Percentiles rank a stretch among this genome's conserved stretches.
Conservation (phyloP, 2,329 filamentous ascomycete genomes). For the Colletotrichum nymphaeae region DNA sequence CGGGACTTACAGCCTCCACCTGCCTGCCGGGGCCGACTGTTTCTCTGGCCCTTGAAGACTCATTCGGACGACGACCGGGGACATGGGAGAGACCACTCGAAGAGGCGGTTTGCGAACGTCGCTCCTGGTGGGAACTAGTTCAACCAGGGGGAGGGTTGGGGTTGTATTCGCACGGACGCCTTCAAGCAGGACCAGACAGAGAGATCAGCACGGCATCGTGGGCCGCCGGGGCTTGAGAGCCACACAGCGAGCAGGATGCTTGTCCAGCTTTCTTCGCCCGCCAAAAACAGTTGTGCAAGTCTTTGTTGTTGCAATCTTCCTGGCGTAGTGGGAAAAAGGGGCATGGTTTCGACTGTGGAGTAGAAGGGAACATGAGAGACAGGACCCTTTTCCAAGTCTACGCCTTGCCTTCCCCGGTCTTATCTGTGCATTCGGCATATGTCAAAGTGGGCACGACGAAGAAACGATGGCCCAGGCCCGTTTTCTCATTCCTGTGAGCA, state of each 20-base stretch:
- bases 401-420: neutral
- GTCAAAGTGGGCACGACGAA: neutral
- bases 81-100: neutral
- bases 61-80: neutral
- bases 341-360: slow-evolving; percentile 27
- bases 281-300: neutral
- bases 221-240: neutral
- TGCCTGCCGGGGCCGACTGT: neutral
- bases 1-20: neutral
- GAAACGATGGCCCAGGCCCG: neutral
- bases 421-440: neutral
- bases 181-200: neutral
- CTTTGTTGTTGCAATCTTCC: neutral
- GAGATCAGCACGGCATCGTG: slow-evolving; percentile 4
- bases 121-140: neutral
- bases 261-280: neutral
- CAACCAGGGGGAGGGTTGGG: neutral
- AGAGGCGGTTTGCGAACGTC: neutral
- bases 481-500: neutral
- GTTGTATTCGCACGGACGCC: slow-evolving; percentile 32
- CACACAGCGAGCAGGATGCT: neutral
- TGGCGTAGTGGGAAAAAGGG: slow-evolving; percentile 1
- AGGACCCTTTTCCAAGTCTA: neutral
- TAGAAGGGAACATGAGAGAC: neutral
- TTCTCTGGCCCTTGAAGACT: neutral